These are phyloP conservation scores for Karstenula rhodostoma DNA, from an alignment of 2,329 filamentous ascomycete species.

Conservation along the genomic window DNA sequence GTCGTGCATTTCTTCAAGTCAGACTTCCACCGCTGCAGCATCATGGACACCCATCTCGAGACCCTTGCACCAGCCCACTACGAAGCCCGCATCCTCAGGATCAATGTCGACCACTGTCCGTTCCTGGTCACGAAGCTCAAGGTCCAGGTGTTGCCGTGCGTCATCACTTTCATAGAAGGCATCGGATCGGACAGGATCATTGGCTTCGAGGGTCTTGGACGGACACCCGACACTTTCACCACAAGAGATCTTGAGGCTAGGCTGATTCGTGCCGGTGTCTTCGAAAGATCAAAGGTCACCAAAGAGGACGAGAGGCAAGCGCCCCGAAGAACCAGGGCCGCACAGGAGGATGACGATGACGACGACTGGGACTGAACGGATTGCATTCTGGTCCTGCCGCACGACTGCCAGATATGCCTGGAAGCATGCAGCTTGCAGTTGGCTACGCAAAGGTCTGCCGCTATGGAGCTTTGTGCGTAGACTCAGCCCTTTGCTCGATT, in stretches of 20 bases:
- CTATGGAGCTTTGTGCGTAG: background rate
- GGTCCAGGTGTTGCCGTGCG: conserved; percentile 66
- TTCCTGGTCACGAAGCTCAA: conserved; percentile 67
- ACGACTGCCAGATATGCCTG: background rate
- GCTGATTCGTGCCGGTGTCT: conserved; percentile 60
- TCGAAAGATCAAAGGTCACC: conserved; percentile 61
- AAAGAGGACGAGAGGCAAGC: conserved; percentile 51
- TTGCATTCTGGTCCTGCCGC: background rate
- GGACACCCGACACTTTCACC: conserved; percentile 62
- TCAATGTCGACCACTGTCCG: conserved; percentile 67
- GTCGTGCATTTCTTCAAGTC: conserved; percentile 71
- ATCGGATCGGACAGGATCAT: conserved; percentile 64
- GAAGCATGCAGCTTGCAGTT: background rate
- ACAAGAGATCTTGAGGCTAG: conserved; percentile 63
- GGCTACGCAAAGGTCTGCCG: background rate
- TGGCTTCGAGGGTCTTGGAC: conserved; percentile 66
- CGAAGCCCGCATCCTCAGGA: conserved; percentile 65
- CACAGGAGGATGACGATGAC: conserved; percentile 54
- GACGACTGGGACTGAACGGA: conserved; percentile 60
- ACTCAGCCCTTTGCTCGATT: background rate
- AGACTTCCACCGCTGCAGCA: conserved; percentile 67
- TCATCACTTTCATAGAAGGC: conserved; percentile 65
- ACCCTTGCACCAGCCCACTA: conserved; percentile 64
- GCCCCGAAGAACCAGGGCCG: conserved; percentile 40
- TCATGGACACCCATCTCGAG: conserved; percentile 68